Evolutionary conservation across 441 rosid species (phyloP).

Genomic region (Pelargonium cotyledonis): DNA sequence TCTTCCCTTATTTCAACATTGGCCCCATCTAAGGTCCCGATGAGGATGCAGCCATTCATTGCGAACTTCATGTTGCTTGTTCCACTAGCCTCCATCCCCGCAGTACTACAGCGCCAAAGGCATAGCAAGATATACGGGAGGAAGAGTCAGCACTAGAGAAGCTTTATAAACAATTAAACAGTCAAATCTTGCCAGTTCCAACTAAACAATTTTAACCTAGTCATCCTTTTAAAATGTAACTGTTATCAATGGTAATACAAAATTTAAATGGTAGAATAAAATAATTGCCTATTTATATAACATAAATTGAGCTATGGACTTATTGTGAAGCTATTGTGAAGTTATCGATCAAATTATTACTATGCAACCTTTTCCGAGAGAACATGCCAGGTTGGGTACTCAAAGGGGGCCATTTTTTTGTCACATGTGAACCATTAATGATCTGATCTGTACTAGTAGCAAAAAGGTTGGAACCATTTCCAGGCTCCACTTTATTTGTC

Average conservation of each 20-base stretch:
- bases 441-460: background rate
- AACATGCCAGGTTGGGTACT: background rate
- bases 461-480: background rate
- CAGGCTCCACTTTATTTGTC: slow-evolving; percentile 10
- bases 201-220: background rate
- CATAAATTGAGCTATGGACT: background rate
- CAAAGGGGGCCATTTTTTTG: background rate
- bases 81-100: slow-evolving; percentile 99
- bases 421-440: background rate
- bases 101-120: slow-evolving; percentile 44
- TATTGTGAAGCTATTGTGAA: too few species aligned
- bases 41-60: slow-evolving; percentile 86
- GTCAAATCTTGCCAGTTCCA: background rate
- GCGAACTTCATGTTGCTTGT: slow-evolving; percentile 99
- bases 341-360: too few species aligned
- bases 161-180: background rate
- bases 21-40: slow-evolving; percentile 98
- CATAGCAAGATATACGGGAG: background rate
- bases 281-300: too few species aligned
- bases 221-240: too few species aligned
- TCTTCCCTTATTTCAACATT: slow-evolving; percentile 91
- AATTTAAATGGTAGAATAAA: background rate
- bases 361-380: too few species aligned
- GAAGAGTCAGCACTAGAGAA: background rate
- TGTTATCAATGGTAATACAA: background rate